Percentiles rank a stretch among this genome's conserved stretches.
Evolutionary conservation across 345 rosid genomes (phyloP).

Genomic region (Bretschneidera sinensis): DNA sequence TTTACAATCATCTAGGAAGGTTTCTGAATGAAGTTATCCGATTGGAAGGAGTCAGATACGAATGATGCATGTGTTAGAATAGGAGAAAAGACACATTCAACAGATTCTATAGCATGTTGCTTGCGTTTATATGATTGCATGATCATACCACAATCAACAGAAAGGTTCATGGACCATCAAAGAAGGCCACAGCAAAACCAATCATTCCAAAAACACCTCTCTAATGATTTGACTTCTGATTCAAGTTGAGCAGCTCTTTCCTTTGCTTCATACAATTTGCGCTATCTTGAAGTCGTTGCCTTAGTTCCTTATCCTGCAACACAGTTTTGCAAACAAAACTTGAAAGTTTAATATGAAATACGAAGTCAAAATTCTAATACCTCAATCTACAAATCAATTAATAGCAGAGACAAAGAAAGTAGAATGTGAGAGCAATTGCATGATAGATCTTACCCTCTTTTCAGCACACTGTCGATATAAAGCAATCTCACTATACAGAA

Average conservation of each 20-base stretch:
- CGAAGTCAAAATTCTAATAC: neutral
- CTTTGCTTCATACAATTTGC: conserved; percentile 69
- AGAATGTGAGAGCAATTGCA: neutral
- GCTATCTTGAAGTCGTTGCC: conserved; percentile 72
- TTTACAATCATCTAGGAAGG: neutral
- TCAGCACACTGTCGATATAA: conserved; percentile 76
- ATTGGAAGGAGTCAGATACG: neutral
- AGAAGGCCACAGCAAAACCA: neutral
- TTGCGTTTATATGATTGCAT: too few relatives aligned
- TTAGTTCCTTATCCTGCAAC: conserved; percentile 73
- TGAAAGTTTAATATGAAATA: conserved; percentile 8
- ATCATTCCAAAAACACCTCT: conserved; percentile 46
- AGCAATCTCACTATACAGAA: conserved; percentile 90
- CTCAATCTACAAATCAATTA: too few relatives aligned
- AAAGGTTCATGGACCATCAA: neutral
- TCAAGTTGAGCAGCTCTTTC: conserved; percentile 74
- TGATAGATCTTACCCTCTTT: conserved; percentile 50
- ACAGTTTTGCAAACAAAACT: conserved; percentile 11
- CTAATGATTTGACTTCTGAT: conserved; percentile 73
- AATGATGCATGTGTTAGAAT: neutral
- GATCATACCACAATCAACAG: neutral
- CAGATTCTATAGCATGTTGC: neutral
- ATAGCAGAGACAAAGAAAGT: neutral
- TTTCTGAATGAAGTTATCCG: neutral
- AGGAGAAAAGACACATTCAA: neutral